Evolutionary conservation across 768 basidiomycete species (phyloP).

Genomic region (Neoboletus magnificus): DNA sequence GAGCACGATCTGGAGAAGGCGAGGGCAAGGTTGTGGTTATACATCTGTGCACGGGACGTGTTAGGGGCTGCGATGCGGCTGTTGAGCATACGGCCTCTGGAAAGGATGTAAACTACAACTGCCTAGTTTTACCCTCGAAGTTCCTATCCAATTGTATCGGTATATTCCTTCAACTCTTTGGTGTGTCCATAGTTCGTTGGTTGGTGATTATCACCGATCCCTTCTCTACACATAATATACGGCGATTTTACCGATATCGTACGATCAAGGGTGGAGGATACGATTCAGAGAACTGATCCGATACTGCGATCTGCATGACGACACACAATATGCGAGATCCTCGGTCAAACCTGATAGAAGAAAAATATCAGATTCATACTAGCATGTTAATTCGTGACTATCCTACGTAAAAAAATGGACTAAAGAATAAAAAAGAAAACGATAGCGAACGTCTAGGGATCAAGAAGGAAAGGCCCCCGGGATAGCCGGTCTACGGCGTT

Average conservation of each 20-base stretch:
- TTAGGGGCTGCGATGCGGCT: conserved; percentile 81
- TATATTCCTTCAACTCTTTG: not conserved
- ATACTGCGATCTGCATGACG: not conserved
- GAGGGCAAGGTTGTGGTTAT: conserved; percentile 83
- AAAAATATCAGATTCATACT: not conserved
- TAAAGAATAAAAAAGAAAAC: not conserved
- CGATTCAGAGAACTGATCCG: not conserved
- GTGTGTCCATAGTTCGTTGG: not conserved
- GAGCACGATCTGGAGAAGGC: conserved; percentile 76
- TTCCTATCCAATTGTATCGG: not conserved
- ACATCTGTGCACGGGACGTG: conserved; percentile 87
- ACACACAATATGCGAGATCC: not conserved
- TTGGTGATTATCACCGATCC: not conserved
- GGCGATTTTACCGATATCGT: not conserved
- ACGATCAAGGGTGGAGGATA: not conserved
- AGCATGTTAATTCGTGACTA: not conserved
- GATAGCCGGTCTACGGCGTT: conserved; percentile 48
- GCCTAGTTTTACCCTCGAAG: no score
- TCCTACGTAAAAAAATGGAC: not conserved
- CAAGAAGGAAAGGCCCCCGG: conserved; percentile 54
- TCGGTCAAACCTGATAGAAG: not conserved
- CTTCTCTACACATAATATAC: not conserved
- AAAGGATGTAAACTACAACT: conserved; percentile 81
- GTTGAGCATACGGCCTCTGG: conserved; percentile 84
- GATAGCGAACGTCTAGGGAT: not conserved